phyloP scores from a whole-genome alignment of 2,329 filamentous ascomycete genomes.

The Sphaerulina populicola region DNA sequence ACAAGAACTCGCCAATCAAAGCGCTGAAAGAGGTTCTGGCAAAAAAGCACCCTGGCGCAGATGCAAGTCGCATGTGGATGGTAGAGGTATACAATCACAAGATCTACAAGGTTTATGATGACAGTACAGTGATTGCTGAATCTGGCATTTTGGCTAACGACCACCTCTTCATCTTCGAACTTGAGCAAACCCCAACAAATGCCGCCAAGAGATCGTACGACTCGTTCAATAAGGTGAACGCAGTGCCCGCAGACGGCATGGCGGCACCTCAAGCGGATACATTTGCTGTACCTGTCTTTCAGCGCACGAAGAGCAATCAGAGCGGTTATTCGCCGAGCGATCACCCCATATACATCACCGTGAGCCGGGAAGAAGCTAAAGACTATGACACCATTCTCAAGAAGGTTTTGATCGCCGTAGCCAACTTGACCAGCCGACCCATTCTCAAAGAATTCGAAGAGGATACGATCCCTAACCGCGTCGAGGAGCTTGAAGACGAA shows the following conservation, averaged over 20 bases:
- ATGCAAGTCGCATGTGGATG: constrained; percentile 59
- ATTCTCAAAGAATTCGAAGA: constrained; percentile 48
- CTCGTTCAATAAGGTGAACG: constrained; percentile 35
- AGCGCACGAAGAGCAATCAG: constrained; percentile 45
- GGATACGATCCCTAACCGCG: constrained; percentile 1
- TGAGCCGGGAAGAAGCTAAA: constrained; percentile 64
- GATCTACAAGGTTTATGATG: constrained; percentile 80
- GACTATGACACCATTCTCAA: constrained; percentile 64
- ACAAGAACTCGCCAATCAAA: constrained; percentile 64
- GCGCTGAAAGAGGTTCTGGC: constrained; percentile 57
- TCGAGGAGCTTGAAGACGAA: constrained; percentile 25
- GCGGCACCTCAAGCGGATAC: constrained; percentile 56
- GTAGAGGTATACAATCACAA: constrained; percentile 74
- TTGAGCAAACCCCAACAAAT: constrained; percentile 73
- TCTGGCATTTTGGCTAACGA: constrained; percentile 55
- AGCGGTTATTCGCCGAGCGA: constrained; percentile 33
- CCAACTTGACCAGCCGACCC: constrained; percentile 64
- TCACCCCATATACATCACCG: constrained; percentile 56
- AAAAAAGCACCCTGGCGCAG: constrained; percentile 45
- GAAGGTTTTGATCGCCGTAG: constrained; percentile 69
- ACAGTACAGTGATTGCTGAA: constrained; percentile 60
- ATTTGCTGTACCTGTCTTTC: constrained; percentile 63
- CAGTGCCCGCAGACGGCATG: constrained; percentile 42
- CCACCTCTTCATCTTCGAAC: constrained; percentile 64
- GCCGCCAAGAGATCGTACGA: constrained; percentile 48